A percentile compares a stretch with the other conserved stretches of the same genome.
Conservation (phyloP, 805 yeast genomes). For the Cyberlindnera xylosilytica region DNA sequence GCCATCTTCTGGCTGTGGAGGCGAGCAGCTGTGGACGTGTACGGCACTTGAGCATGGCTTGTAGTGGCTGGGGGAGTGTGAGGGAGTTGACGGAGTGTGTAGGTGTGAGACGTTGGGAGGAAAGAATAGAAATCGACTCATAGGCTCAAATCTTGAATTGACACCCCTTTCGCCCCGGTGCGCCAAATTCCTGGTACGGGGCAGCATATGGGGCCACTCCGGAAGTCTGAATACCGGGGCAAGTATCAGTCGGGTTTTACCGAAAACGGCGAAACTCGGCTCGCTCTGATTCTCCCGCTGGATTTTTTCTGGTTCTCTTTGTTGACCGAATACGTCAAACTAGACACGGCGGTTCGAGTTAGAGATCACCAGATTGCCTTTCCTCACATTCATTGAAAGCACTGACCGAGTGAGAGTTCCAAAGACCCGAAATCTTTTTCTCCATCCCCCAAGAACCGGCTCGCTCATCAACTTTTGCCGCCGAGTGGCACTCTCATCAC, state of each 20-base stretch:
- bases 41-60: not conserved
- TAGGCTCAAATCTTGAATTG: constrained; percentile 3
- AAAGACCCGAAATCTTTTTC: too few relatives aligned
- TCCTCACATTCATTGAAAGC: too few relatives aligned
- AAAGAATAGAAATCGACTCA: constrained; percentile 3
- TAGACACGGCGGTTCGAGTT: too few relatives aligned
- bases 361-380: too few relatives aligned
- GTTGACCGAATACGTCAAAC: too few relatives aligned
- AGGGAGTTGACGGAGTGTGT: not conserved
- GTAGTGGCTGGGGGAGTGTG: not conserved
- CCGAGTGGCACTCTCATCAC: not conserved
- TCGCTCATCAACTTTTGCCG: not conserved
- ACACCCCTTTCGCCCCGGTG: constrained; percentile 9
- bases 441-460: too few relatives aligned
- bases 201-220: not conserved
- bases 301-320: too few relatives aligned
- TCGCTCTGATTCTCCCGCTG: too few relatives aligned
- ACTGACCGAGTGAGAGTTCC: too few relatives aligned
- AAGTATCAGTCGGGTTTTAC: too few relatives aligned
- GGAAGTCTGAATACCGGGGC: too few relatives aligned
- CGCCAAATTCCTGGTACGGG: not conserved
- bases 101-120: not conserved
- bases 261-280: too few relatives aligned
- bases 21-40: not conserved
- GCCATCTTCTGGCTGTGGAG: constrained; percentile 17